Base-by-base conservation (phyloP, 2,329 filamentous ascomycete genomes). In the Botrytis galanthina region DNA sequence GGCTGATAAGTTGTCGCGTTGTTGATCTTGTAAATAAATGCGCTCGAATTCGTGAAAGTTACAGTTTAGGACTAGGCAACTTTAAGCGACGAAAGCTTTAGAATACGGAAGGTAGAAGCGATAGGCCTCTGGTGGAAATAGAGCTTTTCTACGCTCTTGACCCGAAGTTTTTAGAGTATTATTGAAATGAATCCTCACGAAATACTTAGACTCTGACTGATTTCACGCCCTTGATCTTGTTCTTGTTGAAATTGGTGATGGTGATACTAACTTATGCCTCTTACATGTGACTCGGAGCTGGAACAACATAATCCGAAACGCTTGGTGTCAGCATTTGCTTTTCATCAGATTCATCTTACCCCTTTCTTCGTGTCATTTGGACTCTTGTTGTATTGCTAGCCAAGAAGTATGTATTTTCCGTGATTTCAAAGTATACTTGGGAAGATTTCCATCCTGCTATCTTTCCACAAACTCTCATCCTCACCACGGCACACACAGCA, bases 1-100 rank as follows among this genome's bases (percentile, higher is more conserved):
- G 61, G 59, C 48, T 66, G 61, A 39, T 29, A 37, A 61, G 63
- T 67, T 71, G 72, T 73, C 72, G 69, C 72, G 68, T 73, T 29
- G 39, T 57, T n/a, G 60, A 69, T 64, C 51, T 32, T 67, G 48
- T n/a, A 73, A 20, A 71, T 73, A 73, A 26, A 71, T 73, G 67
- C 67, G 68, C 51, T 70, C 46, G 60, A 66, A 57, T 67, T 54
- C 57, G 51, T 59, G 66, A 68, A 68, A 69, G 62, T 44, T 39
- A 29, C 16, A 22, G 44, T 42, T 63, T 39, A 9, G 3, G 51
- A 1, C 14, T 57, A 57, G 51, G 51, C 18, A 26, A 48, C 29
- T 37, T 60, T 69, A 46, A 61, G 62, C 71, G 71, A 69, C 5
- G 9, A 32, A 16, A 54, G 44, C 59, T 51, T 71, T 18, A 4